Evolutionary conservation across 345 rosid species (phyloP).

Genomic region (Orychophragmus violaceus): DNA sequence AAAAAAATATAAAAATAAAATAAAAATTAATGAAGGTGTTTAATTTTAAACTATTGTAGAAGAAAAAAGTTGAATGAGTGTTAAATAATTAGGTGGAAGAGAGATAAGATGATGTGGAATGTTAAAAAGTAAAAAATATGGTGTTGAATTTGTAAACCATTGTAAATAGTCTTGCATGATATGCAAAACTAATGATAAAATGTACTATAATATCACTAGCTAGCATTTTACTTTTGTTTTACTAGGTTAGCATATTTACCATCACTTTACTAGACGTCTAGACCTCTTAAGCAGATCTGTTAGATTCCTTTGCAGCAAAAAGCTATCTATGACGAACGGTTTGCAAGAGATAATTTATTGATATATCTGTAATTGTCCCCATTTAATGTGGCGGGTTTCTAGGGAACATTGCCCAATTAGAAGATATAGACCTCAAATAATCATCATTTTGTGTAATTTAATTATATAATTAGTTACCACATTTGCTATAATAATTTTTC

Average conservation of each 20-base stretch:
- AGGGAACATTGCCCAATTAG: conserved; percentile 7
- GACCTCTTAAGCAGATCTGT: neutral
- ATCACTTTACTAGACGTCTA: neutral
- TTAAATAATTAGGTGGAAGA: too few species aligned
- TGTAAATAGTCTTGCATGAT: too few species aligned
- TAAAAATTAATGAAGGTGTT: too few species aligned
- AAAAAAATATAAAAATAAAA: too few species aligned
- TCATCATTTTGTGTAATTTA: neutral
- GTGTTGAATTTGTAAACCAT: too few species aligned
- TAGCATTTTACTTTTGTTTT: neutral
- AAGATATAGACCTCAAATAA: neutral
- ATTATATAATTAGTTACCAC: neutral
- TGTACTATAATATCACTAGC: neutral
- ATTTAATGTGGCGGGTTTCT: neutral
- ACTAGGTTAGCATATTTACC: neutral
- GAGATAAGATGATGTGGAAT: too few species aligned
- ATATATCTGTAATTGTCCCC: neutral
- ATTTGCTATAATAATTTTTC: conserved; percentile 6
- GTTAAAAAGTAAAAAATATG: too few species aligned
- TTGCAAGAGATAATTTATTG: neutral
- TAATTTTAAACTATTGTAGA: too few species aligned
- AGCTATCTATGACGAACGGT: neutral
- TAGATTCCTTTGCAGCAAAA: neutral
- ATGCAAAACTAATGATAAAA: neutral
- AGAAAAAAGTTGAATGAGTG: too few species aligned